Base-by-base conservation (phyloP, 805 yeast genomes). In the Diddensiella caesifluorescens region DNA sequence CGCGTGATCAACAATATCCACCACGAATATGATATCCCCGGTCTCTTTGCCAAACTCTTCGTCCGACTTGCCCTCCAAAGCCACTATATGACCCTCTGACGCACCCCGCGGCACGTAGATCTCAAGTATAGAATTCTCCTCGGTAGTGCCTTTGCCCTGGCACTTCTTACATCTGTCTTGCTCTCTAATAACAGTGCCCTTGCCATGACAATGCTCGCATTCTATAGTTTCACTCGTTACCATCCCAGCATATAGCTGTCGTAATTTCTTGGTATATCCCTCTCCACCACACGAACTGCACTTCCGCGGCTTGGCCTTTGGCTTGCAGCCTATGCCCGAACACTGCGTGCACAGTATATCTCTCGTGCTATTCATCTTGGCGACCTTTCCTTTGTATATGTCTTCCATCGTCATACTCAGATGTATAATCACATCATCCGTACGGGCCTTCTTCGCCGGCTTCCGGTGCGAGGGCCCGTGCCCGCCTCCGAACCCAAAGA, bases 111-210 rank as follows among this genome's bases (percentile, higher is more conserved):
- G 75, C 21, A 90, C 75, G 50, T 77, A 77, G 45, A 92, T 85
- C 54, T 86, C 94, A 45, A 89, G 61, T 6, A 81, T 73, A 54
- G 83, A 81, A 18, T 79, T 72, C 53, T 84, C 85, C 45, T 79
- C 80, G 2, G 68, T 64, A 2, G 75, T 65, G 20, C 80, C 75
- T 4, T 63, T 62, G 2, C 96, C 96, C 16, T 63, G 59, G 65
- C 98, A 90, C 45, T 69, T 70, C 51, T 78, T 82, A 68, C 98
- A 90, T 47, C 70, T 69, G 57, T 87, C 95, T 57, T 81, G 84
- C 21, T 73, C 59, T 39, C 77, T 67, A 53, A 67, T 73, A 4
- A 71, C 65, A 38, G 70, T 63, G 2, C 97, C 96, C 16, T 67
- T 63, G 9, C 94, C 96, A 22, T 70, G 64, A 68, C 97, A 90